phyloP scores from a whole-genome alignment of 164 flowering plant species.

The Buxus sempervirens region DNA sequence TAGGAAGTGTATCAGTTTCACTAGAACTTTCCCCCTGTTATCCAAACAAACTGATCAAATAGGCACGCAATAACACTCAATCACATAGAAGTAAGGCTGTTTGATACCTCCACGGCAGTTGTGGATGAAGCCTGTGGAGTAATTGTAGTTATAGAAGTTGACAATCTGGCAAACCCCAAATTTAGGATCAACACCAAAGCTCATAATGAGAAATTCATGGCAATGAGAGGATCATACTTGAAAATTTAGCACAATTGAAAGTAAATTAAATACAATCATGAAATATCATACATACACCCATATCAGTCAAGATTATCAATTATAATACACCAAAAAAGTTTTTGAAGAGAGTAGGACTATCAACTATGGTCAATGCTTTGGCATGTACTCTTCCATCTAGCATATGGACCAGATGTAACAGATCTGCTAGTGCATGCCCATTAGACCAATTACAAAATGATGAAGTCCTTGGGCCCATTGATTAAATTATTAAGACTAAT shows the following conservation, averaged over 20 bases:
- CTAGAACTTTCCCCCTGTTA: slow-evolving; percentile 61
- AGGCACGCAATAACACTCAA: slow-evolving; percentile 2
- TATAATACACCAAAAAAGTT: too few relatives aligned
- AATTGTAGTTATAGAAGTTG: slow-evolving; percentile 25
- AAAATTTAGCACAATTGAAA: background rate
- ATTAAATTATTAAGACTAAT: background rate
- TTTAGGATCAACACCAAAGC: background rate
- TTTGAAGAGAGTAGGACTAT: background rate
- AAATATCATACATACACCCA: background rate
- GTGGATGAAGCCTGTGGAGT: slow-evolving; percentile 54
- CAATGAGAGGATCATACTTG: background rate
- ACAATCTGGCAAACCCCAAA: slow-evolving; percentile 38
- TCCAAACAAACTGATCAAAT: slow-evolving; percentile 1
- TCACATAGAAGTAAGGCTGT: background rate
- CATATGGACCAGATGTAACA: too few relatives aligned
- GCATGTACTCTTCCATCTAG: background rate
- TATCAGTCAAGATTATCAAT: too few relatives aligned
- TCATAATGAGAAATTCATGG: too few relatives aligned
- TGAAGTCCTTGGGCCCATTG: background rate
- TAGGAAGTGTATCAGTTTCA: slow-evolving; percentile 69
- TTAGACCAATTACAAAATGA: background rate
- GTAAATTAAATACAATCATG: background rate
- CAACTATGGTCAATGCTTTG: background rate
- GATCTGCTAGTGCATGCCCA: background rate
- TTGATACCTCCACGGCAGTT: slow-evolving; percentile 69